Evolutionary conservation across 2,329 filamentous ascomycete genomes (phyloP).

Genomic region (Phyllachora maydis): DNA sequence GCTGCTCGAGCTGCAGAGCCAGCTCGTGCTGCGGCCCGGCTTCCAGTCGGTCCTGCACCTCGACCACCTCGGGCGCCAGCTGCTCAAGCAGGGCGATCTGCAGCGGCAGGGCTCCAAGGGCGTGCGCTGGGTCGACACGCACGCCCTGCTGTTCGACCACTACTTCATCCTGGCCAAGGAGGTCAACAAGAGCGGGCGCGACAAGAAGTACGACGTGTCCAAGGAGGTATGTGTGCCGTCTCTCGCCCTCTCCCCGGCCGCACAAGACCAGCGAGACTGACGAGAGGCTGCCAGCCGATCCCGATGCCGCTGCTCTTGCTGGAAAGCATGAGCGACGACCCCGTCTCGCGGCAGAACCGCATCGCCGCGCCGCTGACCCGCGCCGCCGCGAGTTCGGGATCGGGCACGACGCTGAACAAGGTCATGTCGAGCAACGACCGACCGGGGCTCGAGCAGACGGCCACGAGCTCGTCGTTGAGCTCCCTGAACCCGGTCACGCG

Average conservation of each 20-base stretch:
- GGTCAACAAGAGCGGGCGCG: conserved; percentile 43
- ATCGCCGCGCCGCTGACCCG: conserved; percentile 40
- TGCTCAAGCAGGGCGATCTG: conserved; percentile 76
- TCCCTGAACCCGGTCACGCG: conserved; percentile 21
- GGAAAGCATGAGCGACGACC: conserved; percentile 81
- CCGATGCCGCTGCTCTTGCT: conserved; percentile 90
- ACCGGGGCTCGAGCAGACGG: conserved; percentile 43
- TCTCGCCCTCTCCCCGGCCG: neutral
- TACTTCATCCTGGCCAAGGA: conserved; percentile 87
- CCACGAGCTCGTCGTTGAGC: conserved; percentile 43
- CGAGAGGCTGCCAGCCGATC: conserved; percentile 37
- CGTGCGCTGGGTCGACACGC: conserved; percentile 85
- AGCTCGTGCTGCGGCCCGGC: conserved; percentile 67
- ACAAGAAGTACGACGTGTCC: conserved; percentile 85
- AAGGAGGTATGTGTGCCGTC: conserved; percentile 38
- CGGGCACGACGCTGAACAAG: conserved; percentile 36
- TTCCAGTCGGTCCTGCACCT: conserved; percentile 84
- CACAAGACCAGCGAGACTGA: conserved; percentile 1
- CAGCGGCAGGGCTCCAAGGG: conserved; percentile 75
- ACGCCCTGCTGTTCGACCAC: conserved; percentile 87
- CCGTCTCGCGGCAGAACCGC: conserved; percentile 66
- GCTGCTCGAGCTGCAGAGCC: conserved; percentile 63
- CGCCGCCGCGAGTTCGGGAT: conserved; percentile 34
- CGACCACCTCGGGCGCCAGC: conserved; percentile 78
- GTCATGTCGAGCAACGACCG: conserved; percentile 27